phyloP scores from a whole-genome alignment of 306 rosid species.

The Alnus rubra region DNA sequence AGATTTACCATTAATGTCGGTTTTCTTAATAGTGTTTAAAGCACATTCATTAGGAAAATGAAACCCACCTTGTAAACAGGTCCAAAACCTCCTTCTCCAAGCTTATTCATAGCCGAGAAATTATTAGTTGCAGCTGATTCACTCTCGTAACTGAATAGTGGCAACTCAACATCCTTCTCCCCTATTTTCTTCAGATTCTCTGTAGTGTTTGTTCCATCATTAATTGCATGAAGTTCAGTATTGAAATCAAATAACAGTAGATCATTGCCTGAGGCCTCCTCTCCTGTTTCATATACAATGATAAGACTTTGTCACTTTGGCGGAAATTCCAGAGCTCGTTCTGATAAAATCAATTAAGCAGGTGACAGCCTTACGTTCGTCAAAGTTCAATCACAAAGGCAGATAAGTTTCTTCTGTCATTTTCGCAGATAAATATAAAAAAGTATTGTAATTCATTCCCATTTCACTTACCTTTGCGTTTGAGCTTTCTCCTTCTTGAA shows the following conservation, averaged over 20 bases:
- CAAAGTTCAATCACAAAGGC: too few relatives aligned
- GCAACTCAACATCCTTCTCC: background rate
- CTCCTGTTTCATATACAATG: background rate
- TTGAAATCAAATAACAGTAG: background rate
- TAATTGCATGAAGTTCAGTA: background rate
- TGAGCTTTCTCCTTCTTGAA: background rate
- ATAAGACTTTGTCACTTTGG: background rate
- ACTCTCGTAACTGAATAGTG: background rate
- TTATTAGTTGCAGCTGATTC: background rate
- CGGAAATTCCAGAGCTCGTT: too few relatives aligned
- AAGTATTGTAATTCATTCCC: too few relatives aligned
- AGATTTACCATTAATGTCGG: background rate
- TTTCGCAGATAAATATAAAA: too few relatives aligned
- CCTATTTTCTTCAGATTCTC: background rate
- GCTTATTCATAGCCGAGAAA: background rate
- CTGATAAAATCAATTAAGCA: too few relatives aligned
- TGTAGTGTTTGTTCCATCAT: background rate
- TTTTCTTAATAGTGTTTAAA: background rate
- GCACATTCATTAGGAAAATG: background rate
- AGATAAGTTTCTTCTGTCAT: too few relatives aligned
- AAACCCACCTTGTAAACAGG: background rate
- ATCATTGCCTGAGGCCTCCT: background rate
- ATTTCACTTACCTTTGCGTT: background rate
- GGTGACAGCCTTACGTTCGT: too few relatives aligned
- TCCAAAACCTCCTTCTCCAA: background rate